These are phyloP conservation scores for Microbotryum lychnidis-dioicae DNA, from an alignment of 1,284 basidiomycete genomes.

Conservation along the genomic window DNA sequence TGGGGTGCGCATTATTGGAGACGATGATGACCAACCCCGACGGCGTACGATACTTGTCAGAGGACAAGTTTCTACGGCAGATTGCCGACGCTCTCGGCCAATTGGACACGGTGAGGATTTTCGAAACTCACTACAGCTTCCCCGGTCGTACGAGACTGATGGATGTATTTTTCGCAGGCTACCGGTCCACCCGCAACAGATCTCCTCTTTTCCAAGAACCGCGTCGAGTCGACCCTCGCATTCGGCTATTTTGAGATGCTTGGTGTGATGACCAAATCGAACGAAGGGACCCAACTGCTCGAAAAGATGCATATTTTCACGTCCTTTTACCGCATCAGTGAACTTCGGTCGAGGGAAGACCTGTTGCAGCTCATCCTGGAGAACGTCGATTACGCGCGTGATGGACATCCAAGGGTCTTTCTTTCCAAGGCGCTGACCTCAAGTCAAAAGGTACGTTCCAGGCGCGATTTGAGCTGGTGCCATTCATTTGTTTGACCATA, in stretches of 20 bases:
- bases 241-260: conserved; percentile 96
- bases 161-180: neutral
- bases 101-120: conserved; percentile 68
- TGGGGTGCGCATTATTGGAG: conserved; percentile 72
- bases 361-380: conserved; percentile 84
- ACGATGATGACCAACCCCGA: conserved; percentile 77
- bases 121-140: neutral
- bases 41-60: conserved; percentile 70
- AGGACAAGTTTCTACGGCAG: conserved; percentile 80
- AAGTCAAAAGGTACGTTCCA: conserved; percentile 59
- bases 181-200: conserved; percentile 41
- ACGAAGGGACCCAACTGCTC: conserved; percentile 83
- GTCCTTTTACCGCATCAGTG: conserved; percentile 86
- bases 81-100: conserved; percentile 82
- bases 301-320: conserved; percentile 91
- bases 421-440: conserved; percentile 89
- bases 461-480: neutral
- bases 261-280: conserved; percentile 74
- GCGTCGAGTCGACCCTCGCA: conserved; percentile 73
- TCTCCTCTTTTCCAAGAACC: conserved; percentile 74
- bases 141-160: neutral
- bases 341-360: conserved; percentile 82
- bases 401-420: conserved; percentile 84
- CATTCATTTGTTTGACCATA: neutral
- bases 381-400: conserved; percentile 81